These are phyloP conservation scores for Pigoraptor vietnamica DNA, from an alignment of 78 protist species.

Conservation along the genomic window DNA sequence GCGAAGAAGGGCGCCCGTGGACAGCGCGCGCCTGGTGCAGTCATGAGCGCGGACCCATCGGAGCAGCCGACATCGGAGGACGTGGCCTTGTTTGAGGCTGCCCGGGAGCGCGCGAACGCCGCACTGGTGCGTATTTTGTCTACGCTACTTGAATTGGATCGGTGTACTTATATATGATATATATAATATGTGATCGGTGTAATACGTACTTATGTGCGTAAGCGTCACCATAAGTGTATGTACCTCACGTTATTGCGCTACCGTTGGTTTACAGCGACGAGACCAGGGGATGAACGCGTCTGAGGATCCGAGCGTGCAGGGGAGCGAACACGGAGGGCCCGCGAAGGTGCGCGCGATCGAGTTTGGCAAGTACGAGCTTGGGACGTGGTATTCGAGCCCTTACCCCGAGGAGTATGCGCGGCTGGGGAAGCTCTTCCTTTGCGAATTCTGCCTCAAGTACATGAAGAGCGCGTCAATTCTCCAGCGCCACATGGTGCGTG, in stretches of 20 bases:
- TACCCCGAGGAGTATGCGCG: slow-evolving; percentile 79
- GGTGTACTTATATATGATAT: no score
- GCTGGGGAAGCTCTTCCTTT: slow-evolving; percentile 51
- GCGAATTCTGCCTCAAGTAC: slow-evolving; percentile 90
- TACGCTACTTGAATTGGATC: no score
- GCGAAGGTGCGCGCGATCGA: slow-evolving; percentile 2
- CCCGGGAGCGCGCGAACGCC: neutral
- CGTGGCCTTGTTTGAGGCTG: neutral
- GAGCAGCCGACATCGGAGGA: neutral
- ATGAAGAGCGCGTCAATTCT: slow-evolving; percentile 66
- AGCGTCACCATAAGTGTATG: no score
- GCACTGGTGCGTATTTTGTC: neutral
- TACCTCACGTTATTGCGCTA: no score
- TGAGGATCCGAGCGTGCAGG: neutral
- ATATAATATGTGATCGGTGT: no score
- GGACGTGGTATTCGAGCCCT: slow-evolving; percentile 94
- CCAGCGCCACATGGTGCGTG: slow-evolving; percentile 53
- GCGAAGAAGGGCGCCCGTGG: no score
- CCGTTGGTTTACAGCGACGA: no score
- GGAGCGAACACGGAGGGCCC: neutral
- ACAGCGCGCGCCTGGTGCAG: neutral
- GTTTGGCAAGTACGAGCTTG: slow-evolving; percentile 78
- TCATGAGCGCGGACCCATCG: neutral
- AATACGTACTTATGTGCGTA: no score
- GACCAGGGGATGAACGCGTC: no score